Evolutionary conservation across 495 filamentous ascomycete species (phyloP).

Genomic region (Xylaria castorea): DNA sequence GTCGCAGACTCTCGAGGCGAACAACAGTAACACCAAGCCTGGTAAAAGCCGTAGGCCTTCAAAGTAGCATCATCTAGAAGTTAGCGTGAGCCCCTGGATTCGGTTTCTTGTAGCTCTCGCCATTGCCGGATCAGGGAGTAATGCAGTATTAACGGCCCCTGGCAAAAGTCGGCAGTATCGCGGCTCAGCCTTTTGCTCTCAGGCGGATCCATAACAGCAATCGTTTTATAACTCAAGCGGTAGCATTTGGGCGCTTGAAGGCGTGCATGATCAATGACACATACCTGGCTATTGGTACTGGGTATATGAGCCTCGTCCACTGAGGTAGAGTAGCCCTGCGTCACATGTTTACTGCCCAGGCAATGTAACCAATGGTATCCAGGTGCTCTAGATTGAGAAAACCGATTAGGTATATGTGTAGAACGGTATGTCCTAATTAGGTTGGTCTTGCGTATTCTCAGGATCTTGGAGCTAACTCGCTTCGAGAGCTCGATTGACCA

Average conservation of each 20-base stretch:
- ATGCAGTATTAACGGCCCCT: neutral
- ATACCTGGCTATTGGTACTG: neutral
- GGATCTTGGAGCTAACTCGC: constrained; percentile 11
- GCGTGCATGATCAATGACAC: constrained; percentile 4
- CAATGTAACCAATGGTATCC: neutral
- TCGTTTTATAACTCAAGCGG: neutral
- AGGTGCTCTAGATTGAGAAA: constrained; percentile 9
- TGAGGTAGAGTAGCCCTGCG: neutral
- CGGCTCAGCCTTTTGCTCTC: neutral
- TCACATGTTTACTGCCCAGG: neutral
- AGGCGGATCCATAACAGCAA: neutral
- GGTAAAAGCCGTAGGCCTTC: neutral
- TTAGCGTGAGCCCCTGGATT: constrained; percentile 1
- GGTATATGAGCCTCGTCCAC: neutral
- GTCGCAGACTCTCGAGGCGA: neutral
- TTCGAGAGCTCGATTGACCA: constrained; percentile 2
- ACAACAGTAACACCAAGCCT: neutral
- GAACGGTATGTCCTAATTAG: constrained; percentile 14
- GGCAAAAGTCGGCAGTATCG: neutral
- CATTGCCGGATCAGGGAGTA: neutral
- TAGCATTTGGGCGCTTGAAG: neutral
- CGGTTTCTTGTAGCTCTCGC: neutral
- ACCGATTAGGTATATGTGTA: neutral
- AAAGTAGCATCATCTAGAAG: neutral
- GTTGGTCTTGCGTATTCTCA: neutral